Base-by-base conservation (phyloP, 2,329 filamentous ascomycete genomes). In the Exophiala oligosperma region DNA sequence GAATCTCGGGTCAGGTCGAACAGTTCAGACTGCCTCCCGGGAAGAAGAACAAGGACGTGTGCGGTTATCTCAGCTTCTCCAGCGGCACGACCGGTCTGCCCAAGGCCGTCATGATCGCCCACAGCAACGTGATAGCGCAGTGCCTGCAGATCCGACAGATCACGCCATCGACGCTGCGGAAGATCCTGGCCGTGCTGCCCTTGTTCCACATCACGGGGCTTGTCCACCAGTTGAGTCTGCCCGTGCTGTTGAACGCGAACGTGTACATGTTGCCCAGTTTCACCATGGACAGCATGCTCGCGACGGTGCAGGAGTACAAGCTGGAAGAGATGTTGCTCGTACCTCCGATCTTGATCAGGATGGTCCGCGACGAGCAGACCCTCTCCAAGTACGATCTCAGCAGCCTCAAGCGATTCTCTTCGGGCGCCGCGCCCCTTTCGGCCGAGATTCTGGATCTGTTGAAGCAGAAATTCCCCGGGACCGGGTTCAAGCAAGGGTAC, bases 251-350 rank as follows among this genome's bases (percentile, higher is more conserved):
- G 43, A 88, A 89, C 67, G 83, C 83, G n/a, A 80, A 87, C 64
- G 84, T 88, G 29, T 79, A 84, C 68, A 86, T 89, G 78, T 77
- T 88, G 1, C 82, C 84, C 0, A 70, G 77, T 4, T 90, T 89
- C 72, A 84, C 79, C n/a, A 84, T 87, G 79, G 74, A 79, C 37
- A 69, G 71, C 23, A 84, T 86, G 79, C 79, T 87, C 8, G 65
- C 76, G 32, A 76, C 81, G 0, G 76, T 85, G 12, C 72, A 75
- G 41, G 71, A 80, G 46, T 79, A 84, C 72, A 74, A 79, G 60
- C 78, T 86, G 60, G 71, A 70, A 2, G 84, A 87, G 65, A 70
- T 86, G 2, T 75, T 84, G 17, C 74, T 86, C 2, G 83, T 86
- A 0, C 84, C 84, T 0, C 83, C 83, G 0, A 84, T 87, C 46